A percentile compares a stretch with the other conserved stretches of the same genome.
Conservation (phyloP, 768 basidiomycete species). For the Thelephora ganbajun region DNA sequence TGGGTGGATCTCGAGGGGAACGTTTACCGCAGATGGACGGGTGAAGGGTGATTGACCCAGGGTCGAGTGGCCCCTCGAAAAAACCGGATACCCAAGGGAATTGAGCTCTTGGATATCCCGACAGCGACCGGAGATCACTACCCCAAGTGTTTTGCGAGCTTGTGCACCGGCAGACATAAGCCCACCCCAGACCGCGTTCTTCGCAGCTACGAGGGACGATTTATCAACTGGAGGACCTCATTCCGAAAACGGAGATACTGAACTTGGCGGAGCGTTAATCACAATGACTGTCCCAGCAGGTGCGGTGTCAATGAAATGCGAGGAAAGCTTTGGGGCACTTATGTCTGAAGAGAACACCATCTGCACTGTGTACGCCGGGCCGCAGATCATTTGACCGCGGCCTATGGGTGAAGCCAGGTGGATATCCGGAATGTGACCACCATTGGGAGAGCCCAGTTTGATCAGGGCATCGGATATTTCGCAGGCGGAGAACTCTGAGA, state of each 20-base stretch:
- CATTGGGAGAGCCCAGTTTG: conserved; percentile 57
- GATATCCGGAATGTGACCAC: conserved; percentile 76
- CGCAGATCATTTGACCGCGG: conserved; percentile 35
- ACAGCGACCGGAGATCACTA: conserved; percentile 57
- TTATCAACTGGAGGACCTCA: neutral
- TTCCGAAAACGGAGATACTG: conserved; percentile 12
- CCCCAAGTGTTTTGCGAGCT: conserved; percentile 54
- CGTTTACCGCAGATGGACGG: conserved; percentile 61
- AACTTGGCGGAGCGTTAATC: conserved; percentile 63
- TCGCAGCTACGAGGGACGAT: conserved; percentile 29
- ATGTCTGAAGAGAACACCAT: conserved; percentile 54
- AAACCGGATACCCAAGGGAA: conserved; percentile 60
- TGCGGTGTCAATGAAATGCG: conserved; percentile 76
- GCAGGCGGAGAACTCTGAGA: conserved; percentile 48
- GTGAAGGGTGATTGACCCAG: conserved; percentile 80
- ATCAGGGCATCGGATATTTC: conserved; percentile 84
- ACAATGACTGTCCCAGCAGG: conserved; percentile 53
- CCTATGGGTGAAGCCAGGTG: conserved; percentile 36
- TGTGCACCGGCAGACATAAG: conserved; percentile 82
- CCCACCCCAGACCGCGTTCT: conserved; percentile 86
- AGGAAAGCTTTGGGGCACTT: conserved; percentile 43
- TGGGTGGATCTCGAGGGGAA: conserved; percentile 38
- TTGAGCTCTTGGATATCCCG: conserved; percentile 75
- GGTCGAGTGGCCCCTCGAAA: conserved; percentile 69
- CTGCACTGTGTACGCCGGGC: conserved; percentile 78